Base-by-base conservation (phyloP, 805 yeast genomes). In the Saturnispora zaruensis region DNA sequence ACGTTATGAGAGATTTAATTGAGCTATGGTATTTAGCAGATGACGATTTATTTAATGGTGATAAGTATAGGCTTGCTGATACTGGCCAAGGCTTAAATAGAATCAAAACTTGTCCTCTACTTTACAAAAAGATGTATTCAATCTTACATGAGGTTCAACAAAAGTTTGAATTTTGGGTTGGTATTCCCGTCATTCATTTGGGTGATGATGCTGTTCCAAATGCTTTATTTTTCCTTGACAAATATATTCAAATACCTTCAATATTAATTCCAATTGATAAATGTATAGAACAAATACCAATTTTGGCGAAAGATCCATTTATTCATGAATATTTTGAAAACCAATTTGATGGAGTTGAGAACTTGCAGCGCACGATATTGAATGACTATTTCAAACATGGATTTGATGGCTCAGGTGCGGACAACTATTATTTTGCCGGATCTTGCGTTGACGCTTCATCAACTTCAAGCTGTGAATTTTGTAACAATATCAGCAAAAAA, bases 161-260 rank as follows among this genome's bases (percentile, higher is more conserved):
- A 45, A 77, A 85, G 21, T 77, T 82, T 4, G 66, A 63, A 16
- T 67, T 75, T 2, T 85, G 93, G 91, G 82, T 85, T 32, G 95
- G 95, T 2, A 80, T 87, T 5, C 78, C 85, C 14, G 91, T 83
- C 21, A 84, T 85, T 23, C 95, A 85, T 64, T 60, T 86, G 16
- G 95, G 93, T 38, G 95, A 85, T 63, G 84, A 81, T 57, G 85
- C 90, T 1, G 95, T 85, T 5, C 95, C 95, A 2, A 85, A 85
- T 62, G 89, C 91, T 0, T 63, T 86, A 52, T 84, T 84, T 61
- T 85, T 85, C 69, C 66, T 85, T 47, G 93, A 85, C 64, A 85
- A 86, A 62, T 85, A 85, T 61, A 76, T 82, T 28, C 95, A 85
- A 63, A 87, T 86, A 3, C 93, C 93, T 28, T 75, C 82, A 46